These are phyloP conservation scores for Aphanomyces stellatus DNA, from an alignment of 352 stramenopile genomes.

Conservation along the genomic window DNA sequence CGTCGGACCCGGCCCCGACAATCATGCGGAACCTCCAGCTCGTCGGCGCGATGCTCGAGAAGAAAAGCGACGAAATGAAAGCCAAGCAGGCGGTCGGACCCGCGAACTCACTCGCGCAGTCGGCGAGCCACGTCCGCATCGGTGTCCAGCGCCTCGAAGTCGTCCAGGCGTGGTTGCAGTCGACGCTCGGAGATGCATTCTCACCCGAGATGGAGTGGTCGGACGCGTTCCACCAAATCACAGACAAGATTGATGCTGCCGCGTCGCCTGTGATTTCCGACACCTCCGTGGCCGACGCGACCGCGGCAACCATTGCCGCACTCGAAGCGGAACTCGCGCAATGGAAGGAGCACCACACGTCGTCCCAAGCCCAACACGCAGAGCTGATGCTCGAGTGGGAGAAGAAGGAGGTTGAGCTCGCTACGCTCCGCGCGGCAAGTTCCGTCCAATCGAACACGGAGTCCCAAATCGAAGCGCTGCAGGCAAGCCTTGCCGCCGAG, in stretches of 20 bases:
- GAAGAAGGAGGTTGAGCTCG: neutral
- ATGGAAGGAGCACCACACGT: slow-evolving; percentile 1
- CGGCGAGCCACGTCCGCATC: slow-evolving; percentile 12
- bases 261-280: neutral
- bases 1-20: neutral
- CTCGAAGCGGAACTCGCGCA: neutral
- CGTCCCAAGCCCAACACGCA: neutral
- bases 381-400: neutral
- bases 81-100: slow-evolving; percentile 16
- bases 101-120: slow-evolving; percentile 5
- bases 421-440: neutral
- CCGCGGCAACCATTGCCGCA: neutral
- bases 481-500: neutral
- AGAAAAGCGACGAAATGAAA: slow-evolving; percentile 20
- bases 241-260: too few relatives aligned
- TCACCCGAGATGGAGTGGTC: slow-evolving; percentile 4
- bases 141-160: slow-evolving; percentile 1
- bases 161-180: slow-evolving; percentile 7
- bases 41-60: slow-evolving; percentile 13
- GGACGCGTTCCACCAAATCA: neutral
- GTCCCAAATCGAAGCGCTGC: neutral
- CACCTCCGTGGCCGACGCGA: neutral
- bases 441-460: too few relatives aligned
- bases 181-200: neutral
- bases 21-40: slow-evolving; percentile 5